Evolutionary conservation across 2,329 filamentous ascomycete genomes (phyloP).

Genomic region (Aspergillus brunneoviolaceus): DNA sequence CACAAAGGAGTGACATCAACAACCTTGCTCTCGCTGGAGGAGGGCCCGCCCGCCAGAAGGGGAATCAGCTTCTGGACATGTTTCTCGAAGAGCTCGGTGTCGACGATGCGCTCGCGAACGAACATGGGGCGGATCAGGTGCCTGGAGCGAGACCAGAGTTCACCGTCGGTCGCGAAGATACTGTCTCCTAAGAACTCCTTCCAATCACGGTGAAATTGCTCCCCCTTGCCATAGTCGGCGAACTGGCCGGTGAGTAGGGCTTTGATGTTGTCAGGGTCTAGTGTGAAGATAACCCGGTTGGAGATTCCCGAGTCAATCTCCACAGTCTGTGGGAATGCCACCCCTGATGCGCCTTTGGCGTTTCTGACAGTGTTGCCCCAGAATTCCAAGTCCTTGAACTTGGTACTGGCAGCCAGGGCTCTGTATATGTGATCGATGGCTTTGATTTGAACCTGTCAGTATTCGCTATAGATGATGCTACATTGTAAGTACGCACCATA

Average conservation of each 20-base stretch:
- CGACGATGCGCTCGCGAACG: conserved; percentile 77
- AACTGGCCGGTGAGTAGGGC: conserved; percentile 88
- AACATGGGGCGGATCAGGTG: conserved; percentile 86
- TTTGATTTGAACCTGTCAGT: conserved; percentile 30
- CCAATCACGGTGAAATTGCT: conserved; percentile 70
- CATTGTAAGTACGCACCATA: conserved; percentile 29
- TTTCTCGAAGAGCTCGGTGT: conserved; percentile 78
- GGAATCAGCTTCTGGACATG: conserved; percentile 72
- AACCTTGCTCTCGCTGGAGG: conserved; percentile 39
- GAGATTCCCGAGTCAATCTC: conserved; percentile 32
- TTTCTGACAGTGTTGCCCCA: conserved; percentile 58
- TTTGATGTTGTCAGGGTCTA: conserved; percentile 87
- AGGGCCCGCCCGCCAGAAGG: conserved; percentile 56
- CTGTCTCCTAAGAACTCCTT: conserved; percentile 78
- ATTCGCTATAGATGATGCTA: background rate
- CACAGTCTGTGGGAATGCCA: conserved; percentile 25
- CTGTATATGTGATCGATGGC: conserved; percentile 65
- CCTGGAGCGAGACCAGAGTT: conserved; percentile 76
- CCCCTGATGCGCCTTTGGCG: conserved; percentile 31
- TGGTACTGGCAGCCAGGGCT: conserved; percentile 54
- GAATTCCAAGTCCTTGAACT: conserved; percentile 59
- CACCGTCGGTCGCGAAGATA: conserved; percentile 79
- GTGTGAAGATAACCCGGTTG: conserved; percentile 68
- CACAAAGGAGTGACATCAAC: conserved; percentile 76
- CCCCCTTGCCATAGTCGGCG: conserved; percentile 78